phyloP scores from a whole-genome alignment of 495 filamentous ascomycete genomes.

The Aspergillus haitiensis region DNA sequence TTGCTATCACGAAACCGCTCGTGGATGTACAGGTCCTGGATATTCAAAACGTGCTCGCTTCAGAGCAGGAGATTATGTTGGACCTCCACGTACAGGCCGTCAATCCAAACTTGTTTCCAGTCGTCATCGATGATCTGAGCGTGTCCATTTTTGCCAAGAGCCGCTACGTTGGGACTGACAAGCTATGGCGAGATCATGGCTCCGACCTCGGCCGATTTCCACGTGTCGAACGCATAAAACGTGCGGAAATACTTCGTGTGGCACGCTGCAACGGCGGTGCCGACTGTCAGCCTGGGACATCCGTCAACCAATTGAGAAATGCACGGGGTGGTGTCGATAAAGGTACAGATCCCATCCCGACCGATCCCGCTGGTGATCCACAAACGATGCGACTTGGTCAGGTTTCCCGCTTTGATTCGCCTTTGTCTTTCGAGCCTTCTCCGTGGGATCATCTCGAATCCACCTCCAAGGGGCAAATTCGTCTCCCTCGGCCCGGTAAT shows the following conservation, averaged over 20 bases:
- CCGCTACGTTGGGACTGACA: conserved; percentile 74
- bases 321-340: conserved; percentile 54
- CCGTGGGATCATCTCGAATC: conserved; percentile 68
- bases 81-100: conserved; percentile 84
- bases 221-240: conserved; percentile 38
- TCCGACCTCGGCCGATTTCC: conserved; percentile 32
- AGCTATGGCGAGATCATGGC: conserved; percentile 66
- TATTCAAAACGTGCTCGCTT: conserved; percentile 86
- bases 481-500: conserved; percentile 81
- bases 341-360: conserved; percentile 68
- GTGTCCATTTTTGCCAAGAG: conserved; percentile 93
- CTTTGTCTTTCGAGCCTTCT: conserved; percentile 82
- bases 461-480: conserved; percentile 76
- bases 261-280: conserved; percentile 30
- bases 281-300: conserved; percentile 26
- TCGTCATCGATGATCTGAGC: conserved; percentile 80
- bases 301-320: conserved; percentile 9
- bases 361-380: conserved; percentile 61
- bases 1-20: conserved; percentile 87
- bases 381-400: conserved; percentile 88
- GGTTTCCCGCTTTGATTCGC: conserved; percentile 82
- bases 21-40: conserved; percentile 70
- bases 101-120: conserved; percentile 87
- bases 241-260: conserved; percentile 35
- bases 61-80: conserved; percentile 93